These are phyloP conservation scores for Leishmania arabica DNA, from an alignment of 208 protist species.

Conservation along the genomic window DNA sequence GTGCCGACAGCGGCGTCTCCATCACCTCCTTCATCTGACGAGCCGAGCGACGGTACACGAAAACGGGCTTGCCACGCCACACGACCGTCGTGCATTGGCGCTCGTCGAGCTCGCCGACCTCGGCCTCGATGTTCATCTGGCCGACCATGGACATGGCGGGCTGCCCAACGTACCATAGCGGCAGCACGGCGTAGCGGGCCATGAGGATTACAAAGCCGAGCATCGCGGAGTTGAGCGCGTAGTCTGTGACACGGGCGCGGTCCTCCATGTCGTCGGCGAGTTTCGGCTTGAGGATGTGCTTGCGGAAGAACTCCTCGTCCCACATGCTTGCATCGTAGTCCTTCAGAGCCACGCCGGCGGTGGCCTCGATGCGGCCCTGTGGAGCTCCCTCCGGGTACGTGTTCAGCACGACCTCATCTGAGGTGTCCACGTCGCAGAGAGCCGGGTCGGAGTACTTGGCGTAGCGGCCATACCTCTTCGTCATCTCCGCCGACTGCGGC, in stretches of 20 bases:
- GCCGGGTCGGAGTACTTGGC: slow-evolving; percentile 89
- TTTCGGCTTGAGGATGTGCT: slow-evolving; percentile 92
- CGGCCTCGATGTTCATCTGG: slow-evolving; percentile 97
- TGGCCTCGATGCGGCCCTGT: slow-evolving; percentile 84
- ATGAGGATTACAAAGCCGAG: slow-evolving; percentile 86
- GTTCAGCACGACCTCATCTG: slow-evolving; percentile 90
- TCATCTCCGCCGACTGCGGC: slow-evolving; percentile 73
- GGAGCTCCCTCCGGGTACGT: slow-evolving; percentile 83
- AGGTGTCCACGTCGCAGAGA: slow-evolving; percentile 75
- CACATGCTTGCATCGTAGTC: slow-evolving; percentile 87
- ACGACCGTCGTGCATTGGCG: slow-evolving; percentile 94
- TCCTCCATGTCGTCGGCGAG: slow-evolving; percentile 80
- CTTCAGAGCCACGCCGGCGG: slow-evolving; percentile 79
- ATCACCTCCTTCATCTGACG: slow-evolving; percentile 93
- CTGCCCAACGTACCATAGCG: slow-evolving; percentile 88
- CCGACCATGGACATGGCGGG: slow-evolving; percentile 94
- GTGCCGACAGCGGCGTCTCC: slow-evolving; percentile 74
- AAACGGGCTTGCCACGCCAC: slow-evolving; percentile 99
- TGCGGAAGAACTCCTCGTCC: slow-evolving; percentile 93
- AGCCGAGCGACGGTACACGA: slow-evolving; percentile 96
- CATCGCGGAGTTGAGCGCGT: slow-evolving; percentile 86
- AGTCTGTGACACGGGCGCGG: slow-evolving; percentile 85
- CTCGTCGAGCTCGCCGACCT: slow-evolving; percentile 93
- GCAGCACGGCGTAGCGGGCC: slow-evolving; percentile 80
- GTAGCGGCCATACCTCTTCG: slow-evolving; percentile 78